A percentile compares a stretch with the other conserved stretches of the same genome.
phyloP scores from a whole-genome alignment of 169 alveolate genomes.

The Pseudocohnilembus persalinus region DNA sequence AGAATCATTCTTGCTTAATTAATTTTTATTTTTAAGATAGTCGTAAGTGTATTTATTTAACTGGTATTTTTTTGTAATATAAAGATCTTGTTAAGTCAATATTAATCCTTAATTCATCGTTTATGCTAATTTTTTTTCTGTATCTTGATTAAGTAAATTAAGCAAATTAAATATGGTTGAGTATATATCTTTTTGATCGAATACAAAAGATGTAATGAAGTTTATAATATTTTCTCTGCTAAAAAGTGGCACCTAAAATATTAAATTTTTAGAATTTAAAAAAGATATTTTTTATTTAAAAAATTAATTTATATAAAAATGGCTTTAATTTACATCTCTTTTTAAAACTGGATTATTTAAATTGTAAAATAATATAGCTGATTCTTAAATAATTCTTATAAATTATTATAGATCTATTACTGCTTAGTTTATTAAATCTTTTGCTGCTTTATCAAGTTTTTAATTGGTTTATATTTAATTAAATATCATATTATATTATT shows the following conservation, averaged over 20 bases:
- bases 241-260: neutral
- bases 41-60: neutral
- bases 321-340: neutral
- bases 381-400: neutral
- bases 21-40: no score
- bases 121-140: no score
- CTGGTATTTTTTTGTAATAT: no score
- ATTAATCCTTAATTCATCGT: neutral
- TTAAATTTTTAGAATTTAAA: neutral
- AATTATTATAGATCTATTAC: neutral
- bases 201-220: neutral
- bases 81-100: neutral
- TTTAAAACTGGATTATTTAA: neutral
- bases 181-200: neutral
- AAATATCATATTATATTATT: no score
- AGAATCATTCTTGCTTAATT: no score
- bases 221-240: neutral
- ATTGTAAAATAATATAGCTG: neutral
- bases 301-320: no score
- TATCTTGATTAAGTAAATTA: neutral
- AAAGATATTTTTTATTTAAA: no score
- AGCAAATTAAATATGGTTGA: no score
- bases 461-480: no score
- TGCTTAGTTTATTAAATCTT: neutral
- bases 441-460: neutral